These are phyloP conservation scores for Venturia aucupariae DNA, from an alignment of 2,329 filamentous ascomycete species.

Conservation along the genomic window DNA sequence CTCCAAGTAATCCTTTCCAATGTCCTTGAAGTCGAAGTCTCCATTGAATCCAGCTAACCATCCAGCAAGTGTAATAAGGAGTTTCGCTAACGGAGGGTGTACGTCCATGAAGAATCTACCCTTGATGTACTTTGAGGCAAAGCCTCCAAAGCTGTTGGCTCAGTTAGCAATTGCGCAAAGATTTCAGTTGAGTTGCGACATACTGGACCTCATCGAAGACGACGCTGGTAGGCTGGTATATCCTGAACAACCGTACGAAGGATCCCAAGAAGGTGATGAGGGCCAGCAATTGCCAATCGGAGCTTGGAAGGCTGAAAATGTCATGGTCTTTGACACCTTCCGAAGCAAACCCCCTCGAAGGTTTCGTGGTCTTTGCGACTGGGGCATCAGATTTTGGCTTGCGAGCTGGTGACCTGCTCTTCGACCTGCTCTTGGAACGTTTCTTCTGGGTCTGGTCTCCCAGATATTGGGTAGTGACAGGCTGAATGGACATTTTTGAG, in stretches of 20 bases:
- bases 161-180: conserved; percentile 18
- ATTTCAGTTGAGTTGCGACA: conserved; percentile 33
- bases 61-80: conserved; percentile 89
- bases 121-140: conserved; percentile 98
- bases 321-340: conserved; percentile 82
- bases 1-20: conserved; percentile 96
- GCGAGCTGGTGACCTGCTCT: conserved; percentile 13
- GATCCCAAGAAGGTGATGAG: conserved; percentile 66
- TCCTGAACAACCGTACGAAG: conserved; percentile 80
- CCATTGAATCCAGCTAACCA: conserved; percentile 94
- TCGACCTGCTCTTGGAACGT: neutral
- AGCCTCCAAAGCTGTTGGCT: conserved; percentile 74
- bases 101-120: conserved; percentile 99
- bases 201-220: conserved; percentile 99
- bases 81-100: conserved; percentile 93
- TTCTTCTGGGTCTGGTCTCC: conserved; percentile 5
- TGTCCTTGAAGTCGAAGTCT: conserved; percentile 97
- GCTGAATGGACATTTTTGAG: conserved; percentile 4
- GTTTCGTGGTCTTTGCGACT: conserved; percentile 11
- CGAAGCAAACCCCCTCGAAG: conserved; percentile 54
- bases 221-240: conserved; percentile 91
- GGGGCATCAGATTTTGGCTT: neutral
- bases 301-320: conserved; percentile 73
- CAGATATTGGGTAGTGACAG: conserved; percentile 6
- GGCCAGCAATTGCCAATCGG: conserved; percentile 72